Conservation (phyloP, 768 basidiomycete species). For the Punctularia strigosozonata region DNA sequence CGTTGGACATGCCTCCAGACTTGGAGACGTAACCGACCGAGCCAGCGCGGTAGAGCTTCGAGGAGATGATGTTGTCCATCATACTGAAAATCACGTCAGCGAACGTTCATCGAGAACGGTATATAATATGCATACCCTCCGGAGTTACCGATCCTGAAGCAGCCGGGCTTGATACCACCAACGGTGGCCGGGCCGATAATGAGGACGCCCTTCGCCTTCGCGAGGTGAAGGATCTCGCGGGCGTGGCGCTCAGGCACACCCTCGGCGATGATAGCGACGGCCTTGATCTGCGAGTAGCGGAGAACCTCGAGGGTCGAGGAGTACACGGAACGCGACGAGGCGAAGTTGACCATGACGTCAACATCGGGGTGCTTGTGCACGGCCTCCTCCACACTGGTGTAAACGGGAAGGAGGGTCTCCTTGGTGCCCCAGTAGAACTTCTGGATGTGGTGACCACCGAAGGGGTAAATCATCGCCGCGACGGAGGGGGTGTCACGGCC, state of each 20-base stretch:
- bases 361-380: slow-evolving; percentile 92
- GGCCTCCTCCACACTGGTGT: slow-evolving; percentile 85
- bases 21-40: slow-evolving; percentile 99
- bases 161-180: slow-evolving; percentile 98
- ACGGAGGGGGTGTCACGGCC: slow-evolving; percentile 85
- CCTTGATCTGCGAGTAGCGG: slow-evolving; percentile 50
- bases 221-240: slow-evolving; percentile 86
- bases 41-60: slow-evolving; percentile 95
- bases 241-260: slow-evolving; percentile 98
- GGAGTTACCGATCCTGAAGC: slow-evolving; percentile 99
- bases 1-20: slow-evolving; percentile 99
- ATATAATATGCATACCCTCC: slow-evolving; percentile 50
- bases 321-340: slow-evolving; percentile 88
- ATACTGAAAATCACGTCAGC: slow-evolving; percentile 38
- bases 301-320: slow-evolving; percentile 89
- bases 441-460: slow-evolving; percentile 99
- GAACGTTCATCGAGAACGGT: slow-evolving; percentile 6
- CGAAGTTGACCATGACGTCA: slow-evolving; percentile 98
- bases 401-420: slow-evolving; percentile 96
- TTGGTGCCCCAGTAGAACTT: slow-evolving; percentile 99
- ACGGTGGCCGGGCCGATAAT: slow-evolving; percentile 97
- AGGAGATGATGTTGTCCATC: slow-evolving; percentile 99
- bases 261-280: slow-evolving; percentile 82
- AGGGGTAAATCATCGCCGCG: slow-evolving; percentile 99
- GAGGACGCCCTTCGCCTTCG: slow-evolving; percentile 74